Base-by-base conservation (phyloP, 331 rosid species). In the Rosa hybrid region DNA sequence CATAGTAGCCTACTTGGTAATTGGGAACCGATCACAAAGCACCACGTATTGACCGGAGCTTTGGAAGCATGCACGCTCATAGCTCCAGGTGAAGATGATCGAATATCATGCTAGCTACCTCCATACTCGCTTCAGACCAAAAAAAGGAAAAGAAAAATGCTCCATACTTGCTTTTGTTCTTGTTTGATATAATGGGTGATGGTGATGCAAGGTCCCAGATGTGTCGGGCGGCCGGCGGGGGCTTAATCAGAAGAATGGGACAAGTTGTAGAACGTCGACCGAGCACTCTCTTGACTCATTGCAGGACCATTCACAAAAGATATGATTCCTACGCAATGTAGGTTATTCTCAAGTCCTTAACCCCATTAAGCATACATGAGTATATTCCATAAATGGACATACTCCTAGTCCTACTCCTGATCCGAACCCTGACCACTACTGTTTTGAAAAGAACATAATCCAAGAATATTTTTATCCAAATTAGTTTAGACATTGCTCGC, bases 231-330 rank as follows among this genome's bases (percentile, higher is more conserved):
- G 67, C 12, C 63, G 38, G 67, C 67, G 0, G 71, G 62, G 77
- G 71, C 1, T 69, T 42, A 41, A 69, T 56, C 50, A 45, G 50
- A 46, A 39, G 72, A 63, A 60, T 34, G 73, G 82, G 72, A 21
- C 73, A 63, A 13, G n/a, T 16, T 30, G 20, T 0, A 56, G n/a
- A n/a, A 18, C 23, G 18, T 54, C 23, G n/a, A 17, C 30, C 30
- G 7, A 45, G 46, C 54, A 71, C 39, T 6, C n/a, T 12, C 25
- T 18, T 62, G 1, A 41, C 12, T 5, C 13, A 50, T 10, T 30
- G 16, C 49, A 30, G 38, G 50, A 12, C 48, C 65, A 48, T n/a
- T 0, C 12, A n/a, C 25, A 56, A 56, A 56, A 8, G 25, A 56
- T 2, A 10, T 18, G 63, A 8, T 20, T 51, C 63, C 25, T 4